Evolutionary conservation across 2,329 filamentous ascomycete species (phyloP).

Genomic region (Coniella vitis): DNA sequence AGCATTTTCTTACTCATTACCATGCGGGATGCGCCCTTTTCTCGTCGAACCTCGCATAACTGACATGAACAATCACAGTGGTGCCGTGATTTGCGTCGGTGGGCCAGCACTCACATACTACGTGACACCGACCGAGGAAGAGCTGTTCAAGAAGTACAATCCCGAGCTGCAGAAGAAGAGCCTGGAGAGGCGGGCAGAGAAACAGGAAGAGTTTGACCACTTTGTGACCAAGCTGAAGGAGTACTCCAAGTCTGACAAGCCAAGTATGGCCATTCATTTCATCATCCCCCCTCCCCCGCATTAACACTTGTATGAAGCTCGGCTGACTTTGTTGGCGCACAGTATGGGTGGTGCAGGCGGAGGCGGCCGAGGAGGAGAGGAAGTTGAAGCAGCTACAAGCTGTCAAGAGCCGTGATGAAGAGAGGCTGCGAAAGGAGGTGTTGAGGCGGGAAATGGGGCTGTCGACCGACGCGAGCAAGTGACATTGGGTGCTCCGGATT

Average conservation of each 20-base stretch:
- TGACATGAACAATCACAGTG: constrained; percentile 44
- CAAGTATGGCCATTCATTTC: constrained; percentile 54
- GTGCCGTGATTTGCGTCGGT: constrained; percentile 65
- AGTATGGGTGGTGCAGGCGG: constrained; percentile 48
- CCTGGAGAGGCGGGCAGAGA: constrained; percentile 68
- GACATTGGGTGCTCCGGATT: not conserved
- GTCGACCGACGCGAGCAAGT: constrained; percentile 23
- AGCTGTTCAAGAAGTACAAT: constrained; percentile 87
- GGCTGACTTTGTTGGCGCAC: not conserved
- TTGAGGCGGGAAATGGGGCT: constrained; percentile 44
- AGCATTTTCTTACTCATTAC: no score
- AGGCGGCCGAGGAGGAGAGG: constrained; percentile 38
- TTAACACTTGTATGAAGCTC: not conserved
- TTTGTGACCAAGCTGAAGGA: constrained; percentile 81
- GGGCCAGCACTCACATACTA: constrained; percentile 80
- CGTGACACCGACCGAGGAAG: constrained; percentile 78
- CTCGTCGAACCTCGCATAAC: constrained; percentile 11
- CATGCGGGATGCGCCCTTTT: no score
- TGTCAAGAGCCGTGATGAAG: constrained; percentile 33
- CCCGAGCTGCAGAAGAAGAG: constrained; percentile 87
- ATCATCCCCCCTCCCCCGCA: not conserved
- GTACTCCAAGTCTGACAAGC: constrained; percentile 84
- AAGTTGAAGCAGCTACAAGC: constrained; percentile 29
- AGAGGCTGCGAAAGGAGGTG: constrained; percentile 38
- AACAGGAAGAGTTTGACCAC: constrained; percentile 80